Base-by-base conservation (phyloP, 1,284 basidiomycete genomes). In the Ganoderma resinaceum region DNA sequence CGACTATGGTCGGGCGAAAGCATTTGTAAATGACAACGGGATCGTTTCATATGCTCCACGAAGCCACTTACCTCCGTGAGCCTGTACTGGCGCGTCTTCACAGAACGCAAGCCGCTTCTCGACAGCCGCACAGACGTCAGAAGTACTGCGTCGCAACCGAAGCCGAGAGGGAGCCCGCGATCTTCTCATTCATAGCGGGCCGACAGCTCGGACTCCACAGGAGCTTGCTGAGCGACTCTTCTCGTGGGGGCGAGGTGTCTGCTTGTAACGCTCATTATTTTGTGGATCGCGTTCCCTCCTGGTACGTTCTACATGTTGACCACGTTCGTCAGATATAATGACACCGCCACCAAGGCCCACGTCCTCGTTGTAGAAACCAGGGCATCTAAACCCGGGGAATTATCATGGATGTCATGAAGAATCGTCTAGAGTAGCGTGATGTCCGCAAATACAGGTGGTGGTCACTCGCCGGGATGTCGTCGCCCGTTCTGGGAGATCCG, bases 391-490 rank as follows among this genome's bases (percentile, higher is more conserved):
- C 20, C 38, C 12, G n/a, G n/a, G 12, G 46, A 16, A 49, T 12
- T 2, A 23, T 26, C 23, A 26, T 11, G 18, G 31, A 33, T 35
- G 2, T 43, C 42, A 43, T 43, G 18, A 43, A 20, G 42, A 43
- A 8, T 43, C 18, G 20, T 43, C 42, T 43, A 43, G 12, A n/a
- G 20, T 18, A 43, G 18, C 42, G 42, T 43, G 42, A 43, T 43
- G 20, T 43, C 42, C 8, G 42, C 42, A 20, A 43, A 43, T 18
- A 43, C 42, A n/a, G 42, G 42, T 86, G 82, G 74, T 89, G 87
- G 72, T 89, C 87, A 68, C 87, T 88, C 7, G 83, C 82, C 52
- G 87, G 79, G n/a, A 86, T 74, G 0, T 87, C 87, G 70, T 88
- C 87, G 68, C 88, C 87, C 4, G 82, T 81, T 37, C 35, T 35